A percentile compares a stretch with the other conserved stretches of the same genome.
phyloP scores from a whole-genome alignment of 495 filamentous ascomycete species.

The Parmelia sp. region DNA sequence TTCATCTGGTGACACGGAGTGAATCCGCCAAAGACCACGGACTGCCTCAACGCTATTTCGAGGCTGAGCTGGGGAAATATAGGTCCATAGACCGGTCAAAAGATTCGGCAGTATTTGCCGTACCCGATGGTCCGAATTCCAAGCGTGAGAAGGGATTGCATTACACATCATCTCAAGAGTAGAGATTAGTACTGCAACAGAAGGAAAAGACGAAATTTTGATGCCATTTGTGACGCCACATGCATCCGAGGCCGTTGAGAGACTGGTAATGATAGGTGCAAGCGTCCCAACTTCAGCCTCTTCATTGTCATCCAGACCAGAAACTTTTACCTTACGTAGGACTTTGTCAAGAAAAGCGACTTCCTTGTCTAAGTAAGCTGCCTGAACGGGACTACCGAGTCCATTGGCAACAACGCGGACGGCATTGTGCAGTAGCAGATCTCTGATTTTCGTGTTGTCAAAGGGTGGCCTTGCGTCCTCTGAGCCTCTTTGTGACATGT shows the following conservation, averaged over 20 bases:
- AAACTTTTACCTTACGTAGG: slow-evolving; percentile 6
- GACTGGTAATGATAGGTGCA: slow-evolving; percentile 7
- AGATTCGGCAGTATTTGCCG: slow-evolving; percentile 37
- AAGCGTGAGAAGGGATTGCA: slow-evolving; percentile 7
- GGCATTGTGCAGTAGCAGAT: slow-evolving; percentile 57
- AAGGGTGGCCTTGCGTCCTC: slow-evolving; percentile 44
- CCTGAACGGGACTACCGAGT: slow-evolving; percentile 29
- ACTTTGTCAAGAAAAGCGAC: slow-evolving; percentile 21
- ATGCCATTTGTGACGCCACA: neutral
- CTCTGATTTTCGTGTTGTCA: slow-evolving; percentile 46
- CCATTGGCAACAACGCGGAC: slow-evolving; percentile 47
- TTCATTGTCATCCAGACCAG: slow-evolving; percentile 3
- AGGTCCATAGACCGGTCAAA: slow-evolving; percentile 67
- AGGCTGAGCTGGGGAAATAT: slow-evolving; percentile 69
- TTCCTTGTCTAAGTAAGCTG: slow-evolving; percentile 17
- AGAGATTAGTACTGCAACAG: slow-evolving; percentile 52
- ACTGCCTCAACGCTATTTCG: slow-evolving; percentile 93
- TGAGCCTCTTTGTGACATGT: neutral
- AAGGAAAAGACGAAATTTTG: slow-evolving; percentile 8
- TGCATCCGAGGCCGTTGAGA: slow-evolving; percentile 12
- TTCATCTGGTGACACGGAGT: slow-evolving; percentile 54
- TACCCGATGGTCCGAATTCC: slow-evolving; percentile 21
- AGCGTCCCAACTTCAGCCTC: neutral
- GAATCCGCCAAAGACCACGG: slow-evolving; percentile 76
- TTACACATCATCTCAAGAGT: slow-evolving; percentile 41